phyloP scores from a whole-genome alignment of 83 land plant genomes.

The Picea abies region DNA sequence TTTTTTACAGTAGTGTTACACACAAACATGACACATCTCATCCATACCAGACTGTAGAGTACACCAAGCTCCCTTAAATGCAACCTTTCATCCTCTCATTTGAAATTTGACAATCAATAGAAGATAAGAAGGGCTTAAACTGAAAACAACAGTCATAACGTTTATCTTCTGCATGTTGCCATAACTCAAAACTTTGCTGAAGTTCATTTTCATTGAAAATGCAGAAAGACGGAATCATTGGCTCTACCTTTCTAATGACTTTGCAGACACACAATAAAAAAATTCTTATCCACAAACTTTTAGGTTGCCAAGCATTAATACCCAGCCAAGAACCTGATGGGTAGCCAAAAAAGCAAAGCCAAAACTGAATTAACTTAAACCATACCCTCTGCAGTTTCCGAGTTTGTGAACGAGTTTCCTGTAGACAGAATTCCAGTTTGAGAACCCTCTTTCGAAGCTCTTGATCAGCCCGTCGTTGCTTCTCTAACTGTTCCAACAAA shows the following conservation, averaged over 20 bases:
- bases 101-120: constrained; percentile 1
- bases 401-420: constrained; percentile 80
- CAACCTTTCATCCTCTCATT: constrained; percentile 1
- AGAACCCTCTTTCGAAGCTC: constrained; percentile 74
- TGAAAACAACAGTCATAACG: not conserved
- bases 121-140: not conserved
- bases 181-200: not conserved
- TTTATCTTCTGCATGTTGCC: not conserved
- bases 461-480: constrained; percentile 75
- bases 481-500: constrained; percentile 55
- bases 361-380: not conserved
- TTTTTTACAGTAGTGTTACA: too few species aligned
- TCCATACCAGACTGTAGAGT: too few species aligned
- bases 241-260: not conserved
- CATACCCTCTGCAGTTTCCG: constrained; percentile 75
- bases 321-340: not conserved
- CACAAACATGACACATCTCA: too few species aligned
- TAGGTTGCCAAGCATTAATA: not conserved
- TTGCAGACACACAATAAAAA: not conserved
- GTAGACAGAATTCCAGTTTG: constrained; percentile 83
- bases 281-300: not conserved
- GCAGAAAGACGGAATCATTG: not conserved
- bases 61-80: not conserved
- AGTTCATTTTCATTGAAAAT: not conserved
- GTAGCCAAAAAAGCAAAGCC: not conserved